Evolutionary conservation across 129 eudicot genomes (phyloP).

Genomic region (Erigeron canadensis): DNA sequence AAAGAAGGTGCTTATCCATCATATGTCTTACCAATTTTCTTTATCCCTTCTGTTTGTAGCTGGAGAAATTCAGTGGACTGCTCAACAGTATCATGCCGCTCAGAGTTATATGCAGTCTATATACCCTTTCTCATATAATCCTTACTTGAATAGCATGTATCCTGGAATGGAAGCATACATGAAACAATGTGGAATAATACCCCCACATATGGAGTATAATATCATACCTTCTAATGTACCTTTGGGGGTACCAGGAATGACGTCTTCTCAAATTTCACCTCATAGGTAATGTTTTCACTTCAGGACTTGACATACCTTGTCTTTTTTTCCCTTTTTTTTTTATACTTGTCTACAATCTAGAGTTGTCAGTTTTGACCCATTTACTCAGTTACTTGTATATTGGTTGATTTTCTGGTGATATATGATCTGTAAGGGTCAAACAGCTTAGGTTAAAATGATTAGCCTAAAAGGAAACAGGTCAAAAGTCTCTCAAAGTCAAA

Average conservation of each 20-base stretch:
- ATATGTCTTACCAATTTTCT: not conserved
- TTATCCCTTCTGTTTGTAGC: constrained; percentile 24
- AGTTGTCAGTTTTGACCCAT: not conserved
- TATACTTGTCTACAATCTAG: not conserved
- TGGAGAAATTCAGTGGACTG: constrained; percentile 83
- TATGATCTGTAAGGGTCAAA: not conserved
- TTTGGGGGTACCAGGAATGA: constrained; percentile 57
- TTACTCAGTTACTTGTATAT: not conserved
- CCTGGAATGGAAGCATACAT: constrained; percentile 59
- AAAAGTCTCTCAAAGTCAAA: not conserved
- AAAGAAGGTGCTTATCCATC: not conserved
- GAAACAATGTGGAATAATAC: constrained; percentile 45
- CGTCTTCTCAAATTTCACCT: constrained; percentile 62
- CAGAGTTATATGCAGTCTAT: constrained; percentile 70
- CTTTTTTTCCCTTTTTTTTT: not conserved
- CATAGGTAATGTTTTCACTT: constrained; percentile 52
- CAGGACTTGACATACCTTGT: not conserved
- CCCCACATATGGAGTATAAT: constrained; percentile 60
- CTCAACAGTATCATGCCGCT: constrained; percentile 52
- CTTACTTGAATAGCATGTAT: constrained; percentile 69
- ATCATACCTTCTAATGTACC: constrained; percentile 58
- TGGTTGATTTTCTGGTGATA: not conserved
- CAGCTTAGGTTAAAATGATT: not conserved
- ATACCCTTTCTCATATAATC: constrained; percentile 72
- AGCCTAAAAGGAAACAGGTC: too few relatives aligned